Percentiles rank a stretch among this genome's conserved stretches.
These are phyloP conservation scores for Cyberlindnera lachancei DNA, from an alignment of 805 yeast species.

Conservation along the genomic window DNA sequence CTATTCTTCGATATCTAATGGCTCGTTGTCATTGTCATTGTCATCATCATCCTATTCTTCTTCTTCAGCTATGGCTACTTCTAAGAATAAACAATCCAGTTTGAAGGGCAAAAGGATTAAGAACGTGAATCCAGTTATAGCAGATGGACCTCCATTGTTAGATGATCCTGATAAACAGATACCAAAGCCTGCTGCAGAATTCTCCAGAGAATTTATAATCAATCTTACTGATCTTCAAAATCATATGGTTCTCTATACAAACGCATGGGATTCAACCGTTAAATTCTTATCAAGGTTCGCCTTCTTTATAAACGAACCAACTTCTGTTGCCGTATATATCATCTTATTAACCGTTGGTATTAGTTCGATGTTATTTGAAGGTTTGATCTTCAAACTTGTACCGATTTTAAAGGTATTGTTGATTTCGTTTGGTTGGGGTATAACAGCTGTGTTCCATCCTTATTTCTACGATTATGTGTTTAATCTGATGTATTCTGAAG, in stretches of 20 bases:
- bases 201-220: conserved; percentile 67
- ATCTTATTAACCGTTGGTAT: conserved; percentile 25
- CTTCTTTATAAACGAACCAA: conserved; percentile 53
- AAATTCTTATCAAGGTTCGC: conserved; percentile 47
- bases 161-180: neutral
- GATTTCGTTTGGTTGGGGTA: conserved; percentile 43
- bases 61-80: no score
- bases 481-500: conserved; percentile 49
- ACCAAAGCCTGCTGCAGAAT: conserved; percentile 63
- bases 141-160: conserved; percentile 34
- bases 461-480: conserved; percentile 38
- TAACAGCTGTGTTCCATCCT: conserved; percentile 45
- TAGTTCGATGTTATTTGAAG: conserved; percentile 24
- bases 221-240: conserved; percentile 83
- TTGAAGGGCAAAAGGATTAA: no score
- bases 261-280: conserved; percentile 49
- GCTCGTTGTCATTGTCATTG: no score
- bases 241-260: conserved; percentile 60
- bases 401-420: conserved; percentile 32
- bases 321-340: conserved; percentile 47
- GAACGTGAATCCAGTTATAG: conserved; percentile 37
- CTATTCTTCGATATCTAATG: no score
- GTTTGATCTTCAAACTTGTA: conserved; percentile 20
- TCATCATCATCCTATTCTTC: no score
- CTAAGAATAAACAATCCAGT: no score